Conservation (phyloP, 441 rosid species). For the Adansonia rubrostipa region DNA sequence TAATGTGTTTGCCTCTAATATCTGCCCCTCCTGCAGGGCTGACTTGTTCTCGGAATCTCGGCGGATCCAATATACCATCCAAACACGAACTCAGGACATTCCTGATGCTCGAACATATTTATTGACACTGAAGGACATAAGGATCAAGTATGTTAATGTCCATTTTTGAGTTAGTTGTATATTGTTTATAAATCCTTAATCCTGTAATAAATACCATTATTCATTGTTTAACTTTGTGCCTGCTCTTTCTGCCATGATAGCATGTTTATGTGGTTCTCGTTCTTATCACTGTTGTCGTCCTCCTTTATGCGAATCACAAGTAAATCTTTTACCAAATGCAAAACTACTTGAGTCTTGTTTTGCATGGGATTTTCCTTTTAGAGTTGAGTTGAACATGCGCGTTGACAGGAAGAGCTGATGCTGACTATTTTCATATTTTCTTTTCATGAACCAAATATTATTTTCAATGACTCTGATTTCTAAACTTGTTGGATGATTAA, state of each 20-base stretch:
- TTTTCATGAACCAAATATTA: neutral
- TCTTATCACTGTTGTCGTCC: neutral
- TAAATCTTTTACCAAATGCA: neutral
- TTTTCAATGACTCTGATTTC: neutral
- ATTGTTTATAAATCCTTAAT: slow-evolving; percentile 1
- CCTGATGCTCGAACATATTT: slow-evolving; percentile 89
- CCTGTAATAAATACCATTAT: neutral
- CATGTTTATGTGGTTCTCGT: neutral
- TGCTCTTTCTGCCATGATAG: neutral
- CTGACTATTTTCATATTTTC: neutral
- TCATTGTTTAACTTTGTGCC: neutral
- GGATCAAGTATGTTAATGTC: slow-evolving; percentile 53
- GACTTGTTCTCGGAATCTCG: slow-evolving; percentile 82
- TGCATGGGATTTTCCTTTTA: neutral
- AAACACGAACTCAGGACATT: slow-evolving; percentile 65
- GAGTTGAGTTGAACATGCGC: neutral
- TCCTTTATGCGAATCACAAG: neutral
- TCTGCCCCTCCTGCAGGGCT: slow-evolving; percentile 58
- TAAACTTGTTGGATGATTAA: neutral
- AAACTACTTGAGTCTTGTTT: neutral
- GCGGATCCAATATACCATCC: slow-evolving; percentile 67
- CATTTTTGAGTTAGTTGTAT: slow-evolving; percentile 1
- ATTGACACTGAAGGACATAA: slow-evolving; percentile 72
- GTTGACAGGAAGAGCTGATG: neutral
- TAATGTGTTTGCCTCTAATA: slow-evolving; percentile 5